Base-by-base conservation (phyloP, 176 grass and related monocot species). In the Melocanna baccifera region DNA sequence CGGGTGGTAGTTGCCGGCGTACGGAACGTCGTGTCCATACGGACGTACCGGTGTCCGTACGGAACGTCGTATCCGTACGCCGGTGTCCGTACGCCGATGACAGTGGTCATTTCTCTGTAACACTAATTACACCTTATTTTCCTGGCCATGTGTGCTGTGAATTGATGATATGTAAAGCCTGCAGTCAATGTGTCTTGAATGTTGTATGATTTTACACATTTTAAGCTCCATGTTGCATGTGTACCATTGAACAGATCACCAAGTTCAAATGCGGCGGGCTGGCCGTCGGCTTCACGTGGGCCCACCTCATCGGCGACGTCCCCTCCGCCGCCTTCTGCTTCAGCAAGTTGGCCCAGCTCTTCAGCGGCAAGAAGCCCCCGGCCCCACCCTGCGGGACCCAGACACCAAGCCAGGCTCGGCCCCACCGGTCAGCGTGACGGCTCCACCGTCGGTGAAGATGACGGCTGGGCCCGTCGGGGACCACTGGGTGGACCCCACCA, bases 271-370 rank as follows among this genome's bases (percentile, higher is more conserved):
- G 93, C 40, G 96, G 96, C 30, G 96, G 93, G 12, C 66, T 95
- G 73, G 89, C 96, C 13, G 84, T 99, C 25, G 96, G 96, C n/a
- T 90, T 89, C 73, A 99, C 93, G 83, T 99, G 96, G 96, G 87
- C 96, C 46, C 96, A 96, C 86, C 57, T 92, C 77, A 94, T 99
- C 53, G 96, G 96, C 25, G 91, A 95, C 71, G 76, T 94, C 69
- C 26, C 62, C 2, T 77, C 93, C 22, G 96, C 96, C 4, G 28
- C 87, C 12, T 62, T 51, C 58, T 95, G 80, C 84, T 90, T 99
- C 88, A 94, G 92, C 77, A 39, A 64, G 40, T 99, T 93, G 96
- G 88, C 89, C 20, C 11, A 94, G 84, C 56, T 96, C n/a, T 83
- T 99, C 7, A 84, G 69, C 18, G 78, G 79, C 26, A 85, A 85